phyloP scores from a whole-genome alignment of 2,329 filamentous ascomycete species.

The Exutisphaerella laricina region DNA sequence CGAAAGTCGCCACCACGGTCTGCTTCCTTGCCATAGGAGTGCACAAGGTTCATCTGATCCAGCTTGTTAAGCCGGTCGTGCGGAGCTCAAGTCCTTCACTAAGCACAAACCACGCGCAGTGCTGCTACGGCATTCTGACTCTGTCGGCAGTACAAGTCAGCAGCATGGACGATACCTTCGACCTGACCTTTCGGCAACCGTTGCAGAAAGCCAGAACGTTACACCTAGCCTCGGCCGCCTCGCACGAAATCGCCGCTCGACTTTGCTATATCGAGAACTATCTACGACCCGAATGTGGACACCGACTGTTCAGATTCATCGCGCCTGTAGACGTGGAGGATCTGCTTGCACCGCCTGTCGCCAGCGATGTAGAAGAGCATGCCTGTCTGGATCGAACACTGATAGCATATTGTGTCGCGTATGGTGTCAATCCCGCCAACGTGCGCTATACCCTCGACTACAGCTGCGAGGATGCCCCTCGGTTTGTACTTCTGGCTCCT shows the following conservation, averaged over 20 bases:
- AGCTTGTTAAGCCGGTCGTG: slow-evolving; percentile 53
- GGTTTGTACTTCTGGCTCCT: slow-evolving; percentile 59
- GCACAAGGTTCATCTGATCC: slow-evolving; percentile 64
- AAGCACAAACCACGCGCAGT: slow-evolving; percentile 42
- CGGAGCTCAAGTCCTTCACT: slow-evolving; percentile 52
- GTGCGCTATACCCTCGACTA: slow-evolving; percentile 59
- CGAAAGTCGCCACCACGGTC: slow-evolving; percentile 58
- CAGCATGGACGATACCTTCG: slow-evolving; percentile 60
- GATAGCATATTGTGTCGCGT: slow-evolving; percentile 64
- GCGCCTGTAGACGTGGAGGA: slow-evolving; percentile 54
- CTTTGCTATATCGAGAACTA: slow-evolving; percentile 57
- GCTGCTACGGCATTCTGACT: slow-evolving; percentile 59
- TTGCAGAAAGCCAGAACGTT: slow-evolving; percentile 51
- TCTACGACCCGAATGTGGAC: slow-evolving; percentile 60
- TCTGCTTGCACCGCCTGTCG: slow-evolving; percentile 43
- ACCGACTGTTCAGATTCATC: slow-evolving; percentile 57
- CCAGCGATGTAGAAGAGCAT: slow-evolving; percentile 54
- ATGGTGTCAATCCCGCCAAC: slow-evolving; percentile 60
- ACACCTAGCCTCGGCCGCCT: slow-evolving; percentile 58
- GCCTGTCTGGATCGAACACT: slow-evolving; percentile 60
- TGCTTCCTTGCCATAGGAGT: slow-evolving; percentile 65
- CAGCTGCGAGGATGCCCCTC: slow-evolving; percentile 60
- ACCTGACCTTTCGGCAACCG: slow-evolving; percentile 56
- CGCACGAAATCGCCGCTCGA: slow-evolving; percentile 58
- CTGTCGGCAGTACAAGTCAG: slow-evolving; percentile 56